Conservation (phyloP, 2,329 filamentous ascomycete genomes). For the Botrytis deweyae region DNA sequence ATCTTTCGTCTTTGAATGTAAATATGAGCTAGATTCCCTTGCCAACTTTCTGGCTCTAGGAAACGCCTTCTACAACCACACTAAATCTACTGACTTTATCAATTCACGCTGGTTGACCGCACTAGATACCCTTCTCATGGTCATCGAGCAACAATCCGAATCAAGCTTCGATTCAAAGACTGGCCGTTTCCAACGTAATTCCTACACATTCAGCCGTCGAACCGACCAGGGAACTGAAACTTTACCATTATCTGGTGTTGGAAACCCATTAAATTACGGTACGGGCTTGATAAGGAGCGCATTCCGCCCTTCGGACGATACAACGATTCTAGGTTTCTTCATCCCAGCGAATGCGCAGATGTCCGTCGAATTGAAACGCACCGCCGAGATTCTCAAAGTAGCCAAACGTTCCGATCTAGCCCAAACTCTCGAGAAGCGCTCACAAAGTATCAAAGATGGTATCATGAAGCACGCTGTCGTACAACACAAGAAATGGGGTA, state of each 20-base stretch:
- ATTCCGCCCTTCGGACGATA: conserved; percentile 93
- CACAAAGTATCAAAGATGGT: conserved; percentile 66
- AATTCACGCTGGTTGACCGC: conserved; percentile 77
- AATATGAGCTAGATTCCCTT: conserved; percentile 95
- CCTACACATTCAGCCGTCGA: conserved; percentile 82
- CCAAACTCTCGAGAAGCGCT: conserved; percentile 57
- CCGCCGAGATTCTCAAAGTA: conserved; percentile 65
- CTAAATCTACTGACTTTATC: conserved; percentile 74
- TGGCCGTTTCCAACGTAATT: conserved; percentile 64
- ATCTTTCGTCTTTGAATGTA: conserved; percentile 90
- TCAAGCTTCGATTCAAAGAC: conserved; percentile 74
- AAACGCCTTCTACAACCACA: conserved; percentile 84
- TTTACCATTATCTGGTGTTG: conserved; percentile 73
- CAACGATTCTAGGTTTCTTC: conserved; percentile 89
- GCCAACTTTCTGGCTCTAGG: conserved; percentile 84
- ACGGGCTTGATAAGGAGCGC: conserved; percentile 88
- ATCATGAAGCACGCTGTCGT: conserved; percentile 85
- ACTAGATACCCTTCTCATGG: conserved; percentile 68
- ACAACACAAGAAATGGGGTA: conserved; percentile 69
- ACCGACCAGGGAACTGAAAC: conserved; percentile 89
- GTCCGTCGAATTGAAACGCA: conserved; percentile 78
- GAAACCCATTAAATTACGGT: conserved; percentile 84
- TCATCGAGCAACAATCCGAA: conserved; percentile 75
- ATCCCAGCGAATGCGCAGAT: conserved; percentile 98
- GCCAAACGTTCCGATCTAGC: conserved; percentile 54